Base-by-base conservation (phyloP, 306 rosid species). In the Medicago arabica region DNA sequence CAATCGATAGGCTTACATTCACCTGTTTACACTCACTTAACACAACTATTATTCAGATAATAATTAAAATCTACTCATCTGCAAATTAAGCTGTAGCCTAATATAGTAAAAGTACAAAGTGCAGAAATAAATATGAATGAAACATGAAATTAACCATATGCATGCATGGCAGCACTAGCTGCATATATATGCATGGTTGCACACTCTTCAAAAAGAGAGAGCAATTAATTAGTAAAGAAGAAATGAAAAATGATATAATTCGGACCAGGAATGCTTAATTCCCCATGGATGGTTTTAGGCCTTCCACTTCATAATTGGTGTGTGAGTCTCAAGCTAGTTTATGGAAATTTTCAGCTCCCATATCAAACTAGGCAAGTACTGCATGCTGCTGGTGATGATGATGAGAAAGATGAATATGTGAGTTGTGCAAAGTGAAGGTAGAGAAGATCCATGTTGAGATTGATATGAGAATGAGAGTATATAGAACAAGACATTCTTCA, bases 221-320 rank as follows among this genome's bases (percentile, higher is more conserved):
- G 6, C 28, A 19, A 55, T 9, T 19, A 55, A 55, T 12, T 9
- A 23, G 19, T 9, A 19, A 11, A 55, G 62, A 55, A 55, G 62
- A 55, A 55, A 9, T 19, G 31, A 58, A 21, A 25, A 11, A 12
- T 12, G 9, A 60, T 60, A 25, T 31, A 61, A 31, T 61, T 61
- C 67, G 67, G 67, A 61, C 67, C 67, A 61, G 67, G 67, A 61
- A 34, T 61, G 43, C 67, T 61, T 61, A 61, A 61, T 61, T 61
- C 67, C 67, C 67, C 67, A 61, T 61, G 67, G 67, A 31, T 58
- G 64, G 63, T 57, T 57, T 57, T 25, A 57, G 31, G 36, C 36
- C 63, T 21, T 57, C 63, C 63, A 57, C 23, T 21, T 57, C 63
- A 57, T 57, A 34, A 57, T 57, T 21, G n/a, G 31, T 53, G 25